These are phyloP conservation scores for Gaertneriomyces sp. DNA, from an alignment of 192 early-diverging fungal species.

Conservation along the genomic window DNA sequence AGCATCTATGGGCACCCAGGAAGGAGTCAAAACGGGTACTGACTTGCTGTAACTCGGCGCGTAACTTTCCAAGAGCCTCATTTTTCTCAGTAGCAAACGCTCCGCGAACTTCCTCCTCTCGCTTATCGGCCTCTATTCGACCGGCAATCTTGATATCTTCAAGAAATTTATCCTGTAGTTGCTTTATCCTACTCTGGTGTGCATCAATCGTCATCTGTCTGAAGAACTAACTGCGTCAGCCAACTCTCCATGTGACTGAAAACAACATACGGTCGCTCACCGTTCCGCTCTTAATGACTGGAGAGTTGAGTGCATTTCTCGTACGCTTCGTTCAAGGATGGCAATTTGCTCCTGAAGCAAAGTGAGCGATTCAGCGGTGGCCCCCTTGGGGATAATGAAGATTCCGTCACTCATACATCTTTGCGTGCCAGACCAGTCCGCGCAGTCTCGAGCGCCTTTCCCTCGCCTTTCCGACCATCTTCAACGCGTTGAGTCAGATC, in stretches of 20 bases:
- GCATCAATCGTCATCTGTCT: slow-evolving; percentile 49
- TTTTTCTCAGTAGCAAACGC: slow-evolving; percentile 24
- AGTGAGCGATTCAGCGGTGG: too few relatives aligned
- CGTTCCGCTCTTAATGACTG: slow-evolving; percentile 21
- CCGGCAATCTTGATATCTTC: slow-evolving; percentile 34
- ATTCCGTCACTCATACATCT: slow-evolving; percentile 25
- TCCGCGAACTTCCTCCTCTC: slow-evolving; percentile 25
- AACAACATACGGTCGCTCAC: background rate
- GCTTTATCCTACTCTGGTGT: slow-evolving; percentile 48
- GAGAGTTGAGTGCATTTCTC: slow-evolving; percentile 22
- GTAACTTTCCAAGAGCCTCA: slow-evolving; percentile 19
- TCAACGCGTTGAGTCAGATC: too few relatives aligned
- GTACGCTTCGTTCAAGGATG: slow-evolving; percentile 21
- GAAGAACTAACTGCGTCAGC: background rate
- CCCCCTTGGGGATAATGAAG: too few relatives aligned
- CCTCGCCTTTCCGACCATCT: slow-evolving; percentile 7
- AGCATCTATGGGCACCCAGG: background rate
- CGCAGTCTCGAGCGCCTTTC: slow-evolving; percentile 19
- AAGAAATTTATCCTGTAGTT: slow-evolving; percentile 48
- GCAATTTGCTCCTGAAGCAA: slow-evolving; percentile 21
- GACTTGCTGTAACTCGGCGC: slow-evolving; percentile 14
- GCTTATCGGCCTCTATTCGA: slow-evolving; percentile 23
- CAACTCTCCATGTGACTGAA: background rate
- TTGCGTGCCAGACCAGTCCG: slow-evolving; percentile 36
- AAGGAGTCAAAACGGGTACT: background rate